Conservation (phyloP, 805 yeast genomes). For the Allodekkera sacchari region DNA sequence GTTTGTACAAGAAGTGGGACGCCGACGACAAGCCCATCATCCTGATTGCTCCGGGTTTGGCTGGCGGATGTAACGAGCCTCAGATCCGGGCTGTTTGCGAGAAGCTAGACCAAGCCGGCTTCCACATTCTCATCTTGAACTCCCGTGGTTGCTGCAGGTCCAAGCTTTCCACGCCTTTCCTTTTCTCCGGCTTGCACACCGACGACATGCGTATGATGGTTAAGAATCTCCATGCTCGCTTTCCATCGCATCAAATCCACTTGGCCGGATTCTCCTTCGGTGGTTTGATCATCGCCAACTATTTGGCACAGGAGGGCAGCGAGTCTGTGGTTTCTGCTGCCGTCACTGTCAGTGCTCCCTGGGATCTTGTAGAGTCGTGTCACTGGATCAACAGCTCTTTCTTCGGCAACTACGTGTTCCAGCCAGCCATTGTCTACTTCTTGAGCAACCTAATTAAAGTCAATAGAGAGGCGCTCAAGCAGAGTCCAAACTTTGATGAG, state of each 20-base stretch:
- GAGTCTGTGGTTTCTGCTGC: conserved; percentile 49
- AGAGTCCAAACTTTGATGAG: conserved; percentile 21
- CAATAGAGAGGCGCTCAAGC: conserved; percentile 28
- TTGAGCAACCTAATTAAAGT: conserved; percentile 36
- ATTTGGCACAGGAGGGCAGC: conserved; percentile 59
- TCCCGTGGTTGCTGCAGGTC: conserved; percentile 75
- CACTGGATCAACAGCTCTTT: conserved; percentile 30
- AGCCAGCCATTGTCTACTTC: conserved; percentile 32
- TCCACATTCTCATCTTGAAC: conserved; percentile 52
- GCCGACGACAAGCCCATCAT: conserved; percentile 45
- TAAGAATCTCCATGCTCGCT: conserved; percentile 36
- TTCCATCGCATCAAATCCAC: conserved; percentile 58
- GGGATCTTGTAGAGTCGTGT: conserved; percentile 60
- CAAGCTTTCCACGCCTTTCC: conserved; percentile 56
- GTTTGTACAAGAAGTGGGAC: conserved; percentile 23
- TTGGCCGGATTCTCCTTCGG: conserved; percentile 69
- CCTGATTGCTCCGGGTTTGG: conserved; percentile 61
- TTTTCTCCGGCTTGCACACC: conserved; percentile 63
- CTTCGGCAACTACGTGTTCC: conserved; percentile 33
- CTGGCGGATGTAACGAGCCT: conserved; percentile 77
- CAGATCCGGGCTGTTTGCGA: conserved; percentile 51
- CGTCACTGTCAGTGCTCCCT: conserved; percentile 55
- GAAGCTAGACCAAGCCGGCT: conserved; percentile 34
- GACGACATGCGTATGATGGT: conserved; percentile 58
- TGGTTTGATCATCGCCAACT: conserved; percentile 56